These are phyloP conservation scores for Westerdykella ornata DNA, from an alignment of 2,329 filamentous ascomycete species.

Conservation along the genomic window DNA sequence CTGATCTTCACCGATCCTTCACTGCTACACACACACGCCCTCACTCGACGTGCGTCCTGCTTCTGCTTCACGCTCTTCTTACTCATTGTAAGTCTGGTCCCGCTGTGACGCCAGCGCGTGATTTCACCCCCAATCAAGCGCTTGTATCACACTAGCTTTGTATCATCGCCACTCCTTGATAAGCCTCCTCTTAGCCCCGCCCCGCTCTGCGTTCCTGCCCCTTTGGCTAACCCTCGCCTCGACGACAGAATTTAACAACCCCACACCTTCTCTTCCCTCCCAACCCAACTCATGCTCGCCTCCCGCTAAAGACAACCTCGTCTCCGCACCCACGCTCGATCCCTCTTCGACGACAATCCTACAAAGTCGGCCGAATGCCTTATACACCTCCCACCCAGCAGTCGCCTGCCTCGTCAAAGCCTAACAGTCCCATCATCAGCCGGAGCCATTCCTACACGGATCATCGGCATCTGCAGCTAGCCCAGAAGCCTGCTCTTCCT, in stretches of 20 bases:
- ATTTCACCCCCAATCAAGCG: no score
- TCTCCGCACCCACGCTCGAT: slow-evolving; percentile 6
- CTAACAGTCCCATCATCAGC: slow-evolving; percentile 46
- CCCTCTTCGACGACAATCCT: slow-evolving; percentile 21
- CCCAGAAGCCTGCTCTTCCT: slow-evolving; percentile 45
- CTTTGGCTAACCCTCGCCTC: neutral
- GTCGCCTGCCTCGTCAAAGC: slow-evolving; percentile 53
- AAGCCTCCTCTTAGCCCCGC: no score
- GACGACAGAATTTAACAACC: neutral
- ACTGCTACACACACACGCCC: slow-evolving; percentile 2
- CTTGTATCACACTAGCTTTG: no score
- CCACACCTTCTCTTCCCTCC: neutral
- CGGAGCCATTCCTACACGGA: slow-evolving; percentile 47
- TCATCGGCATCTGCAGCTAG: slow-evolving; percentile 29
- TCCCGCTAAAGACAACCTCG: no score
- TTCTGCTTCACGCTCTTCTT: slow-evolving; percentile 5
- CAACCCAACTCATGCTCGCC: neutral
- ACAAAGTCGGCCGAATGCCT: slow-evolving; percentile 60
- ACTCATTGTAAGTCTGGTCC: neutral
- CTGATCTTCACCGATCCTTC: neutral
- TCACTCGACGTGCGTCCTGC: slow-evolving; percentile 6
- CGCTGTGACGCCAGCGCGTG: no score
- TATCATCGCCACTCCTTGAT: no score
- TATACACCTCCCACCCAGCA: slow-evolving; percentile 73
- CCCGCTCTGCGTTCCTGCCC: neutral